Conservation (phyloP, 257 asterid genomes). For the Eustoma russellianum region DNA sequence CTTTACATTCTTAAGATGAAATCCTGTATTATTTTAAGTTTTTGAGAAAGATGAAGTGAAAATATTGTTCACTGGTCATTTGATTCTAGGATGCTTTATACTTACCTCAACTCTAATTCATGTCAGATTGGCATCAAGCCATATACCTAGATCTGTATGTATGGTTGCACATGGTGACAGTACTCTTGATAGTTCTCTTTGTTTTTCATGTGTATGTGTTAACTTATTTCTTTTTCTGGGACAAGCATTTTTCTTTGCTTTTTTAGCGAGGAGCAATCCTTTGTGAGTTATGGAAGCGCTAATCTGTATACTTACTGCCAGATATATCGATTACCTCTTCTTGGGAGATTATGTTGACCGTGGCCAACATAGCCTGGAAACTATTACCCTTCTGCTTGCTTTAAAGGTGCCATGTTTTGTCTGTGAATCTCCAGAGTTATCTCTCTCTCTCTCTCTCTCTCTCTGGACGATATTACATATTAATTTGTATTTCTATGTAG, state of each 20-base stretch:
- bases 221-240: too few relatives aligned
- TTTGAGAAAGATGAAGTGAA: too few relatives aligned
- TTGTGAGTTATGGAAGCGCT: conserved; percentile 9
- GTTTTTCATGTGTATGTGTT: too few relatives aligned
- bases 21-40: too few relatives aligned
- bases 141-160: too few relatives aligned
- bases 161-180: too few relatives aligned
- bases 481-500: conserved; percentile 29
- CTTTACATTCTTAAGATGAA: too few relatives aligned
- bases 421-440: conserved; percentile 9
- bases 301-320: conserved; percentile 32
- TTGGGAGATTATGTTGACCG: conserved; percentile 99
- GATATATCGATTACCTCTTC: conserved; percentile 95
- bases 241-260: background rate
- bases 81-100: too few relatives aligned
- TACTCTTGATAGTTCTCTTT: too few relatives aligned
- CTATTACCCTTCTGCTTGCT: conserved; percentile 89
- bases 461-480: conserved; percentile 6
- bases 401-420: conserved; percentile 50
- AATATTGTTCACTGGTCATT: too few relatives aligned
- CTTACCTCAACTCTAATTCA: too few relatives aligned
- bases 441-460: conserved; percentile 4
- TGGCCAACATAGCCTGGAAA: conserved; percentile 98
- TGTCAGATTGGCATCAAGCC: too few relatives aligned
- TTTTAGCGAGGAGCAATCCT: background rate